Evolutionary conservation across 768 basidiomycete genomes (phyloP), one percentile per base, ranked within the genome.

Genomic region (Psilocybe cubensis): DNA sequence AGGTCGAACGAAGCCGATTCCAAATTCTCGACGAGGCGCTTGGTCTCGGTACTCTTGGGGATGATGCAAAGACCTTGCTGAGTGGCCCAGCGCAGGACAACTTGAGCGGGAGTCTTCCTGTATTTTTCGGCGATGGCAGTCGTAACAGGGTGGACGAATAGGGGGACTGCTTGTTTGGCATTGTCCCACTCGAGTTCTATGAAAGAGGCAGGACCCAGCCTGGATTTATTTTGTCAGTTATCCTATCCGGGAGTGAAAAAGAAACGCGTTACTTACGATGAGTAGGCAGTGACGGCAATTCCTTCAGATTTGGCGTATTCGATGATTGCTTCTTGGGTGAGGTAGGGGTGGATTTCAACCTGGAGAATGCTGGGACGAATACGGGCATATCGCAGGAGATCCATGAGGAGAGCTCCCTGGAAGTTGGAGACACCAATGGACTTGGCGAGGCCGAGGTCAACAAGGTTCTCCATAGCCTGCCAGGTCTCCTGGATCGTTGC

Each of bases 361-460:
- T 91, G 89, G 63, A 91, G 85, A 14, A 84, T 79, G 31, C 83
- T 84, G 17, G 89, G 88, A n/a, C 80, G 74, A 62, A 88, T 78
- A 62, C 85, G 84, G 50, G 92, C 92, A 67, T 94, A 94, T 57
- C 86, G 87, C 50, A 90, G 75, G 53, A 94, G 77, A 65, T 95
- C 94, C 45, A 88, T 74, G 64, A 95, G 77, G 51, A 93, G 70
- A 10, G 83, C 78, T 8, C 89, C 90, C 62, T 83, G 80, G 75
- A 83, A 87, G 76, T 94, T 94, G 66, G 90, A 93, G 59, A 52
- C 67, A 55, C 92, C 94, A 62, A 96, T 92, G 67, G 93, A 89
- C 77, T 84, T 91, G 9, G 77, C 83, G 38, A 87, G 69, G 7
- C 87, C 87, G 41, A 80, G 79, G 61, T 91, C 88, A 45, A 88